These are phyloP conservation scores for Podospora pseudopauciseta DNA, from an alignment of 495 filamentous ascomycete genomes.

Conservation along the genomic window DNA sequence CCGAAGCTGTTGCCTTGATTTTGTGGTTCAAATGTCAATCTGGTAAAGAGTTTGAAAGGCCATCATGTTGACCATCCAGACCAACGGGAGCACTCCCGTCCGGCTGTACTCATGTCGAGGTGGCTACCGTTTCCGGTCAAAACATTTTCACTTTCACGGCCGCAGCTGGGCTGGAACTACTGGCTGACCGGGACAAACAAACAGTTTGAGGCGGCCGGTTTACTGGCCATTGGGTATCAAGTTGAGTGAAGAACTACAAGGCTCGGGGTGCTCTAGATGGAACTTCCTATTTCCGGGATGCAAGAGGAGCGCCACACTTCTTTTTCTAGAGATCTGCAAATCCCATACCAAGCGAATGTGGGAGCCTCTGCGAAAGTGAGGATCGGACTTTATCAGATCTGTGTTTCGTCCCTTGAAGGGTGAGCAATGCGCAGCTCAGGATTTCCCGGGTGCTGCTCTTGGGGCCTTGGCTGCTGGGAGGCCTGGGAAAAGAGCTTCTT, in stretches of 20 bases:
- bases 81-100: not conserved
- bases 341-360: not conserved
- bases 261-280: not conserved
- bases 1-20: not conserved
- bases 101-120: not conserved
- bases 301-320: not conserved
- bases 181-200: not conserved
- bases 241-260: not conserved
- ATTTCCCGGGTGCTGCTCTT: not conserved
- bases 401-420: not conserved
- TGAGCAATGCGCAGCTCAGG: not conserved
- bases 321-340: not conserved
- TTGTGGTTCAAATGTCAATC: not conserved
- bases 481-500: not conserved
- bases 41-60: not conserved
- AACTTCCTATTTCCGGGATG: not conserved
- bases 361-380: not conserved
- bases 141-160: not conserved
- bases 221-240: not conserved
- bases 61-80: not conserved
- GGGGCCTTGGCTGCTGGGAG: not conserved
- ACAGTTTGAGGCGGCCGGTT: not conserved
- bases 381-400: not conserved
- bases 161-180: not conserved
- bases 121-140: conserved; percentile 10